Evolutionary conservation across 1,139 yeast genomes (phyloP).

Genomic region (Torulaspora pretoriensis): DNA sequence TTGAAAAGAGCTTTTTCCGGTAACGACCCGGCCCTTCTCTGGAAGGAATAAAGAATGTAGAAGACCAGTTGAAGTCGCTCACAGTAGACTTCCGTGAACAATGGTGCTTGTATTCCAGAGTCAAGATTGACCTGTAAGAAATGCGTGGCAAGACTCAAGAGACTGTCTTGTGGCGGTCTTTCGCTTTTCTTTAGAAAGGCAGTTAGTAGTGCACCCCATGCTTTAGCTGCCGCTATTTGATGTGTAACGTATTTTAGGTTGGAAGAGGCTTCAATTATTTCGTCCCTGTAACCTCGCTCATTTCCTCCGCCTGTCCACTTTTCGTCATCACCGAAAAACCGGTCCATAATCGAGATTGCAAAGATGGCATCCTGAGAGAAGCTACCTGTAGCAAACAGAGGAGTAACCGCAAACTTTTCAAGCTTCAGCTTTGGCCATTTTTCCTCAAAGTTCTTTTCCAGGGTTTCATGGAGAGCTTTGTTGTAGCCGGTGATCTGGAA

Average conservation of each 20-base stretch:
- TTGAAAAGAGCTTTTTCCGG: slow-evolving; percentile 25
- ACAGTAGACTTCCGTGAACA: slow-evolving; percentile 50
- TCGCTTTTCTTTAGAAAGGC: slow-evolving; percentile 47
- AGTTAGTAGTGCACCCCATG: slow-evolving; percentile 75
- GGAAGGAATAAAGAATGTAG: slow-evolving; percentile 50
- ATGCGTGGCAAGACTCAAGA: slow-evolving; percentile 45
- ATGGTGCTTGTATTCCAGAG: slow-evolving; percentile 49
- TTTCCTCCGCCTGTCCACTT: slow-evolving; percentile 46
- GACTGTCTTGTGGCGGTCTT: slow-evolving; percentile 37
- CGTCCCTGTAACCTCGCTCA: slow-evolving; percentile 43
- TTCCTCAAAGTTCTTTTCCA: slow-evolving; percentile 44
- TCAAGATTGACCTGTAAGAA: slow-evolving; percentile 51
- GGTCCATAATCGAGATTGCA: slow-evolving; percentile 61
- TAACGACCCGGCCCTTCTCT: slow-evolving; percentile 33
- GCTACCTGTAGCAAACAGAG: slow-evolving; percentile 45
- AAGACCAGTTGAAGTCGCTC: slow-evolving; percentile 70
- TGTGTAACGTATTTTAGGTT: slow-evolving; percentile 63
- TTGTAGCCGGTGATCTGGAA: slow-evolving; percentile 43
- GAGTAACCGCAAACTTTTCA: slow-evolving; percentile 50
- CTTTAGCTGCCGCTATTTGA: slow-evolving; percentile 64
- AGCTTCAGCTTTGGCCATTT: slow-evolving; percentile 49
- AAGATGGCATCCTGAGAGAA: slow-evolving; percentile 55
- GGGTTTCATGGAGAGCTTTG: slow-evolving; percentile 44
- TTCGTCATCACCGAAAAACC: slow-evolving; percentile 45
- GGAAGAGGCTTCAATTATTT: slow-evolving; percentile 56